phyloP scores from a whole-genome alignment of 176 grass and related monocot genomes.

The Microstegium vimineum region DNA sequence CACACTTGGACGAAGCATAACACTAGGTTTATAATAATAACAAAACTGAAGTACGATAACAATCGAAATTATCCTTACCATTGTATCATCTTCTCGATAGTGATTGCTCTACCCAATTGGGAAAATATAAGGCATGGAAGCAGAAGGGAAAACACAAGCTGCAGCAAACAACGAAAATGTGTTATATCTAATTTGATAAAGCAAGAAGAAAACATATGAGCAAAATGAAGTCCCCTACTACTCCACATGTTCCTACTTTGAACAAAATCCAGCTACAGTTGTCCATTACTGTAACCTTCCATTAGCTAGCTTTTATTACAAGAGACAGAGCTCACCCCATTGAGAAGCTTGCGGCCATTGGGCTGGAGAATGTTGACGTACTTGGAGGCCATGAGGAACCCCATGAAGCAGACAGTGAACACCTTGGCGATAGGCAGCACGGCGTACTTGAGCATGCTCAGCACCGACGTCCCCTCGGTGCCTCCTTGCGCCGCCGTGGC shows the following conservation, averaged over 20 bases:
- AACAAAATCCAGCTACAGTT: not conserved
- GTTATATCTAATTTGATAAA: not conserved
- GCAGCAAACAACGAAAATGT: constrained; percentile 33
- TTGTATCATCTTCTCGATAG: constrained; percentile 64
- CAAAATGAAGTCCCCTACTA: not conserved
- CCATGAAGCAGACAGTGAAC: constrained; percentile 98
- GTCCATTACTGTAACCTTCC: not conserved
- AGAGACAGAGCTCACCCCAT: constrained; percentile 60
- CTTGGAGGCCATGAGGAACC: constrained; percentile 96
- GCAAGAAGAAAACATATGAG: not conserved
- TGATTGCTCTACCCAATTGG: constrained; percentile 86
- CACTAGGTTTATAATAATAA: not conserved
- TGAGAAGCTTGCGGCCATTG: constrained; percentile 90
- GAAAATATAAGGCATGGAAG: constrained; percentile 99
- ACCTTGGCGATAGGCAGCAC: constrained; percentile 94
- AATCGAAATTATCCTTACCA: constrained; percentile 56
- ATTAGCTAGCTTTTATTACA: constrained; percentile 20
- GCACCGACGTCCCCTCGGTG: constrained; percentile 46
- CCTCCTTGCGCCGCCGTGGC: constrained; percentile 51
- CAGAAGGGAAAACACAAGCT: constrained; percentile 99
- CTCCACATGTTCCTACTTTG: not conserved
- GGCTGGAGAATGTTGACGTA: constrained; percentile 88
- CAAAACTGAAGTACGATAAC: not conserved
- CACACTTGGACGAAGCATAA: not conserved
- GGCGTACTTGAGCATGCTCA: constrained; percentile 74